Percentiles rank a stretch among this genome's conserved stretches.
Evolutionary conservation across 306 rosid species (phyloP).

Genomic region (Fragaria iinumae): DNA sequence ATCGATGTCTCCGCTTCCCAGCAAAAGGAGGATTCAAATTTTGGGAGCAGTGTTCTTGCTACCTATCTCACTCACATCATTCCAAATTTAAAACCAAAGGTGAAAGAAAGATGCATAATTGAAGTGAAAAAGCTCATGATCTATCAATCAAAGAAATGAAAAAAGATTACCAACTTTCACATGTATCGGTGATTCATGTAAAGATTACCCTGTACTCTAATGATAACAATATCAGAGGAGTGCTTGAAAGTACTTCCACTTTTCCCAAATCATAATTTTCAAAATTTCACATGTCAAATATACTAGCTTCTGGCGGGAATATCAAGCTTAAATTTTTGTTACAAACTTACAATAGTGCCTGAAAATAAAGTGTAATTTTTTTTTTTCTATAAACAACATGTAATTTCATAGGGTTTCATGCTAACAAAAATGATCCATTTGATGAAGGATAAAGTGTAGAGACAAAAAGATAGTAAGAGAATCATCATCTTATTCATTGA

Average conservation of each 20-base stretch:
- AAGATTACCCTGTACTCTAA: constrained; percentile 35
- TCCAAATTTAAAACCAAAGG: constrained; percentile 45
- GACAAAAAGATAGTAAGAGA: too few species aligned
- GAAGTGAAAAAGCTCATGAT: constrained; percentile 59
- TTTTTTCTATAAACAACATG: too few species aligned
- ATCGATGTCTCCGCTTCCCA: constrained; percentile 25
- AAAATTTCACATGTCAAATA: constrained; percentile 23
- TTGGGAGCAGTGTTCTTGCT: constrained; percentile 22
- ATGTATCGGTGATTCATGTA: constrained; percentile 34
- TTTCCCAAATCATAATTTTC: constrained; percentile 8
- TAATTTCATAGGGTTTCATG: too few species aligned
- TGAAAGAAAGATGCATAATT: constrained; percentile 33
- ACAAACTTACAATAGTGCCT: too few species aligned
- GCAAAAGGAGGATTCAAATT: constrained; percentile 32
- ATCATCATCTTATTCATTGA: too few species aligned
- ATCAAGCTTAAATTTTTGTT: too few species aligned
- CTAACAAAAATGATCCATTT: too few species aligned
- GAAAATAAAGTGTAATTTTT: too few species aligned
- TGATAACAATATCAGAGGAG: constrained; percentile 29
- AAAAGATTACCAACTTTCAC: constrained; percentile 50
- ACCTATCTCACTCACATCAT: constrained; percentile 31
- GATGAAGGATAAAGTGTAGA: too few species aligned
- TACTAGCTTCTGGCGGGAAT: constrained; percentile 18
- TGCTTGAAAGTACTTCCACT: constrained; percentile 27
- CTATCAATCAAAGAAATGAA: constrained; percentile 59